Evolutionary conservation across 2,329 filamentous ascomycete species (phyloP).

Genomic region (Fusarium chaquense): DNA sequence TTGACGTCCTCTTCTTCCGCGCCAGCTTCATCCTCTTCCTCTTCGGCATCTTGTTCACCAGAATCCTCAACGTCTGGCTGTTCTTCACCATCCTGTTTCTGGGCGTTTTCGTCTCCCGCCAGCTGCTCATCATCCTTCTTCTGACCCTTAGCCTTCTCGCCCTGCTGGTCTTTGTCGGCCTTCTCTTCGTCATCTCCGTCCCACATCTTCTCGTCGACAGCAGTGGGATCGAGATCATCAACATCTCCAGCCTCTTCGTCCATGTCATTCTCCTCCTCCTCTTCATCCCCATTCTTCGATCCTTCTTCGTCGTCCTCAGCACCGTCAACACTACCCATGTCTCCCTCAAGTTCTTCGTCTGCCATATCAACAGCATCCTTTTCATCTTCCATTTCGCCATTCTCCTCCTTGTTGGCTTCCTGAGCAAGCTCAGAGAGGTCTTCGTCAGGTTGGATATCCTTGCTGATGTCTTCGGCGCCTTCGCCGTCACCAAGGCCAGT

Average conservation of each 20-base stretch:
- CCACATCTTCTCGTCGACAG: conserved; percentile 99
- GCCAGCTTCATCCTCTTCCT: conserved; percentile 71
- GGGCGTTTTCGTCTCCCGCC: conserved; percentile 69
- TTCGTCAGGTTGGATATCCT: conserved; percentile 94
- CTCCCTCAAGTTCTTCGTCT: conserved; percentile 89
- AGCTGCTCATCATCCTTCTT: conserved; percentile 73
- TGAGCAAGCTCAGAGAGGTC: conserved; percentile 92
- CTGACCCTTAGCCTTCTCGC: conserved; percentile 77
- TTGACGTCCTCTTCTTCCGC: conserved; percentile 69
- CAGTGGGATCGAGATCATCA: conserved; percentile 87
- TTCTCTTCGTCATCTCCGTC: conserved; percentile 85
- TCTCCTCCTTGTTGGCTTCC: conserved; percentile 76
- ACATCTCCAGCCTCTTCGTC: conserved; percentile 93
- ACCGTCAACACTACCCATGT: conserved; percentile 75
- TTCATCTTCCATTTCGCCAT: conserved; percentile 78
- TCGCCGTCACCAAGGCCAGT: conserved; percentile 96
- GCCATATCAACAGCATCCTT: conserved; percentile 93
- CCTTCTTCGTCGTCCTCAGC: conserved; percentile 71
- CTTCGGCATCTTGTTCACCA: conserved; percentile 60
- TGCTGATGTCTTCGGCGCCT: conserved; percentile 96
- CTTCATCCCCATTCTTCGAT: conserved; percentile 71
- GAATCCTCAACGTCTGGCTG: conserved; percentile 60
- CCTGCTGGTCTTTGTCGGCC: conserved; percentile 84
- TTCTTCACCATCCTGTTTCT: conserved; percentile 58
- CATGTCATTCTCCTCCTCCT: conserved; percentile 78